Evolutionary conservation across 768 basidiomycete genomes (phyloP).

Genomic region (Russula olivacea): DNA sequence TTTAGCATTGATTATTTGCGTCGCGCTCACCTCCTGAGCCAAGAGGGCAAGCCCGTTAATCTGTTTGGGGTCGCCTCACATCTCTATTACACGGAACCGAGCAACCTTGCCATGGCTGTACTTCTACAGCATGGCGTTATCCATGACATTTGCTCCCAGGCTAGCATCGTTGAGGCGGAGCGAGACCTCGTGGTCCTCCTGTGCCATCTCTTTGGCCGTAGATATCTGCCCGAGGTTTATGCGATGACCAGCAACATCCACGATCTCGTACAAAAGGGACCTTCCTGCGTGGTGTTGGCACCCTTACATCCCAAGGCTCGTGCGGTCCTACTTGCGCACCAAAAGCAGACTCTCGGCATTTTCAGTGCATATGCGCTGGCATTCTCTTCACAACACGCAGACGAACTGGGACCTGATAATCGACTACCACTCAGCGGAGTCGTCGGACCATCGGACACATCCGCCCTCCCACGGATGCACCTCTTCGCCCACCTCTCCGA

Average conservation of each 20-base stretch:
- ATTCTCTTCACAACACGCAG: conserved; percentile 39
- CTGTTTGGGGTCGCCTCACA: conserved; percentile 50
- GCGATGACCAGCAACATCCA: conserved; percentile 35
- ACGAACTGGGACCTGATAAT: conserved; percentile 39
- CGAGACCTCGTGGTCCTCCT: conserved; percentile 49
- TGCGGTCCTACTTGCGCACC: conserved; percentile 42
- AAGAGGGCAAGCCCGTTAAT: conserved; percentile 51
- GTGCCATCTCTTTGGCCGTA: conserved; percentile 62
- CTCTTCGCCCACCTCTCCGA: conserved; percentile 37
- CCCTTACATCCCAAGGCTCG: conserved; percentile 39
- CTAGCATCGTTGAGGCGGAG: conserved; percentile 38
- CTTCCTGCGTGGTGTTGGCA: conserved; percentile 54
- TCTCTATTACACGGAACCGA: conserved; percentile 62
- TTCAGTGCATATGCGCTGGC: conserved; percentile 51
- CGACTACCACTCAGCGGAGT: conserved; percentile 45
- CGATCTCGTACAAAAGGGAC: conserved; percentile 38
- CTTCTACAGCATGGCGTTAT: conserved; percentile 54
- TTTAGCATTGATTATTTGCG: conserved; percentile 70
- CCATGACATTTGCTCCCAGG: conserved; percentile 48
- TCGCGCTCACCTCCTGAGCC: conserved; percentile 48
- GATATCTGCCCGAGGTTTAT: conserved; percentile 44
- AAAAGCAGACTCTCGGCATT: conserved; percentile 45
- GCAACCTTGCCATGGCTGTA: conserved; percentile 58
- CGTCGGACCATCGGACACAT: conserved; percentile 25
- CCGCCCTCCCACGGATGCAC: conserved; percentile 12